Evolutionary conservation across 768 basidiomycete genomes (phyloP).

Genomic region (Exidia glandulosa): DNA sequence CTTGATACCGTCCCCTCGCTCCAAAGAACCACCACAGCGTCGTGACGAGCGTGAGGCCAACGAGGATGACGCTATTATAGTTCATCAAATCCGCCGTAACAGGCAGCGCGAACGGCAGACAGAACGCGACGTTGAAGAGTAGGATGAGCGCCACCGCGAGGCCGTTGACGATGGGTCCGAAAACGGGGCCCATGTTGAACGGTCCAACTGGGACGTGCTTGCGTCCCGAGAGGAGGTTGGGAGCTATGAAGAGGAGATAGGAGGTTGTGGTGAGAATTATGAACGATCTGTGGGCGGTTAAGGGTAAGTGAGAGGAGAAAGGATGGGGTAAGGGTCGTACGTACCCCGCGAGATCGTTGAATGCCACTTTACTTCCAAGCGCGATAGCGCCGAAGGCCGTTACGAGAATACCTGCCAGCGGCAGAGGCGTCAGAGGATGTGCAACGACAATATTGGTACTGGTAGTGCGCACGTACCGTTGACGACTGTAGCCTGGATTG

Average conservation of each 20-base stretch:
- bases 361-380: not conserved
- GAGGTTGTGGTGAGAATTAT: not conserved
- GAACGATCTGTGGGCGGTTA: not conserved
- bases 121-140: not conserved
- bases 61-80: not conserved
- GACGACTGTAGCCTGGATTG: not conserved
- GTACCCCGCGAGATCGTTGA: not conserved
- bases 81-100: not conserved
- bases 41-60: not conserved
- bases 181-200: not conserved
- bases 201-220: not conserved
- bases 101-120: not conserved
- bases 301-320: not conserved
- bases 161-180: not conserved
- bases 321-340: not conserved
- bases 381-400: not conserved
- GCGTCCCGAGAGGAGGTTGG: not conserved
- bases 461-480: not conserved
- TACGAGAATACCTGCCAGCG: not conserved
- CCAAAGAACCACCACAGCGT: conserved; percentile 12
- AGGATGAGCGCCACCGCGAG: not conserved
- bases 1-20: conserved; percentile 23
- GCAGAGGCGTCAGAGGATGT: too few relatives aligned
- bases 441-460: not conserved
- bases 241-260: not conserved